Base-by-base conservation (phyloP, 441 rosid species). In the Manihot esculenta region DNA sequence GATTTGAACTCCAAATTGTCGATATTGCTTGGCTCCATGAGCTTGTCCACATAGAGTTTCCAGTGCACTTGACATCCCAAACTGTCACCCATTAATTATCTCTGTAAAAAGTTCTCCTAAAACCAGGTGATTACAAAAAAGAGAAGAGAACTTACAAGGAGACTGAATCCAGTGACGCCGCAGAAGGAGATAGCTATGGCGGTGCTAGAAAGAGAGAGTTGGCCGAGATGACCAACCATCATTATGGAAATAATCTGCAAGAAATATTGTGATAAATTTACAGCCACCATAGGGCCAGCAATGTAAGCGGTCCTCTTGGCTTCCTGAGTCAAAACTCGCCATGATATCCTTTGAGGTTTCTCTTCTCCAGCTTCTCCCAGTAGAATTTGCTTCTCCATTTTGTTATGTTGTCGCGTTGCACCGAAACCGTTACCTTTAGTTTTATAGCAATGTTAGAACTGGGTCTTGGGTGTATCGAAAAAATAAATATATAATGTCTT, bases 31-130 rank as follows among this genome's bases (percentile, higher is more conserved):
- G 51, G 97, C 97, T 80, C 97, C 97, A 63, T 81, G 78, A 24
- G 90, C 89, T 88, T 91, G 96, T 0, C 97, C 97, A 72, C 89
- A 84, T 12, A 91, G 62, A 26, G 96, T 93, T 71, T 93, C 98
- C 74, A 91, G 60, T 2, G 94, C 98, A 80, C 62, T 79, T 7
- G 97, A 78, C 82, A 91, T 82, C 50, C 96, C 97, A 69, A 71
- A 81, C 97, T 89, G 89, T 68, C n/a, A 6, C 41, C 0, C n/a
- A 6, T 49, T 49, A 15, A 48, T 49, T 18, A 15, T 14, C 27
- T 6, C 35, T 1, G 2, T 30, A 30, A 11, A 12, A 27, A 6
- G 8, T 8, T 13, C 10, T 7, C 12, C 66, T 48, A 17, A 1
- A 0, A 64, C 3, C 7, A 13, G 2, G 0, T n/a, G n/a, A n/a